Evolutionary conservation across 2,329 filamentous ascomycete genomes (phyloP), one percentile per base, ranked within the genome.

Genomic region (Talaromyces islandicus): DNA sequence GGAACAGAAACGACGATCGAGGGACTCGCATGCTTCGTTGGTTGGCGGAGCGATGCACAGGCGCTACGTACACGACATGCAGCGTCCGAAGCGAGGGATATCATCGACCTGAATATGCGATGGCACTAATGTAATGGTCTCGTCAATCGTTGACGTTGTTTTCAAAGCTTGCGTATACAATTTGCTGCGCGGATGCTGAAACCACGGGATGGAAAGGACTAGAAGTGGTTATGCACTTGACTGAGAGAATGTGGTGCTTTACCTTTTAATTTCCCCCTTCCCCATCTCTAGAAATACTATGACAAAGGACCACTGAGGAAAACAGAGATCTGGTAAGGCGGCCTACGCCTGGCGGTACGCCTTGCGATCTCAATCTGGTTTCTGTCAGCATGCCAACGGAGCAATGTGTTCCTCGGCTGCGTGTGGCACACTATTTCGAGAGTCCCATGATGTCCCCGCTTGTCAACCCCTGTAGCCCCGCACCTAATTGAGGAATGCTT

Each of bases 41-140:
- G 30, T 17, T 57, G 54, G 54, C n/a, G 41, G 30, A 43, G 51
- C 52, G 54, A 50, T 48, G 54, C 43, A 51, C 32, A 48, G 9
- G 38, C 50, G 54, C 53, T 10, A 19, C 24, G 27, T 52, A 17
- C 12, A 19, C 48, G 43, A 14, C 30, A 35, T 60, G 54, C 48
- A 54, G 32, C 48, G 29, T 7, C 21, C 50, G 30, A 61, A 57
- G 59, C 43, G 59, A 61, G 59, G 59, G 59, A 61, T 61, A 55
- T 17, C 29, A 51, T 51, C 48, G 48, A n/a, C 48, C n/a, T 27
- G 48, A 27, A 27, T 25, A 52, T 52, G 27, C 24, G 48, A 29
- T 30, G 11, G 17, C 24, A 30, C 48, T 52, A 52, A 19, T 29
- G 43, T 52, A 21, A 29, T 52, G 30, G 48, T 27, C 48, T 9